Evolutionary conservation across 2,329 filamentous ascomycete genomes (phyloP), one percentile per base, ranked within the genome.

Genomic region (Apiospora saccharicola): DNA sequence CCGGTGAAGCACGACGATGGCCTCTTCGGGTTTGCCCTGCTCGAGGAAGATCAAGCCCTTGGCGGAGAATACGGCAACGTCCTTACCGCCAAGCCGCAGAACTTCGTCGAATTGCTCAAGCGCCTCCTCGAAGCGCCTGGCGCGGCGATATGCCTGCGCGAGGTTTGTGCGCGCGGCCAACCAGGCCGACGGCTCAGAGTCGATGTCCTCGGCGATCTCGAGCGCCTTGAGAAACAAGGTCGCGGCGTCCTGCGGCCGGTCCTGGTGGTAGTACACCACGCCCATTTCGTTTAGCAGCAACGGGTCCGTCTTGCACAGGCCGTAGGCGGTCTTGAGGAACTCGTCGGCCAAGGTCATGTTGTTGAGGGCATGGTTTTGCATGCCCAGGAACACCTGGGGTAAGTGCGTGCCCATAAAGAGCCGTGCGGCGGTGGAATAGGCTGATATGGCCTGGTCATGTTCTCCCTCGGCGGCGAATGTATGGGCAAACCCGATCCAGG

Each of bases 401-500:
- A 99, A 87, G 81, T 99, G 97, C 0, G 96, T 98, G 51, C 96
- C 96, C 86, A 98, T 97, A 83, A 99, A 99, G 0, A 99, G 85
- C 51, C 96, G 90, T 1, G 96, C 96, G 0, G 96, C 96, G 0
- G 96, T 99, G 43, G 94, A 97, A 84, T 99, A 99, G 0, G 97
- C 96, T 12, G 95, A 97, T 75, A 99, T 98, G 68, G 96, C 96
- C 83, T 99, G 96, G 81, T 99, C 96, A 81, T 98, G 95, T 82
- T 99, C 96, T 70, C 96, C 96, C 81, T 99, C 96, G 14, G 95
- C 95, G 1, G 96, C 96, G 81, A 99, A 99, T 0, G 96, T 99
- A 81, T 99, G 97, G 0, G 96, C 96, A 80, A 99, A 99, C 1
- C 97, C 96, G 75, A 99, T 98, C 96, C 96, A 99, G 3, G 96